phyloP scores from a whole-genome alignment of 2,329 filamentous ascomycete genomes.

The Emydomyces testavorans region DNA sequence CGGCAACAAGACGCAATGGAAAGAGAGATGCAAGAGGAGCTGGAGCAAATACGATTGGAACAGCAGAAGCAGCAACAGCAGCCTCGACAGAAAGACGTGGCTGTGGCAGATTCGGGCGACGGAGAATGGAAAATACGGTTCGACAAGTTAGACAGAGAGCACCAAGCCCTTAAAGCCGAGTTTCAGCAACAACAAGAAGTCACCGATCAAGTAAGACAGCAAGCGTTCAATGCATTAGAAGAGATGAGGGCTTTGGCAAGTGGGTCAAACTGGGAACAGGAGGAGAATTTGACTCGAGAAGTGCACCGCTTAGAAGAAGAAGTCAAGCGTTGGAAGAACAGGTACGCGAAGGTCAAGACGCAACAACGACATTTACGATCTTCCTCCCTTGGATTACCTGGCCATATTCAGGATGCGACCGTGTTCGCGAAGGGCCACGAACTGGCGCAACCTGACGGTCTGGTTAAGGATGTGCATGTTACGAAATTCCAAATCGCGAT shows the following conservation, averaged over 20 bases:
- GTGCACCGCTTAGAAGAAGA: slow-evolving; percentile 70
- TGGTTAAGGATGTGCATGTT: slow-evolving; percentile 83
- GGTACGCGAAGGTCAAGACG: slow-evolving; percentile 78
- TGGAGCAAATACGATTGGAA: slow-evolving; percentile 34
- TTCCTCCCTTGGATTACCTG: slow-evolving; percentile 61
- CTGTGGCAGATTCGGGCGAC: slow-evolving; percentile 28
- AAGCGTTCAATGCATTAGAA: slow-evolving; percentile 69
- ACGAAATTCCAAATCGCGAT: slow-evolving; percentile 92
- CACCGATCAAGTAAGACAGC: slow-evolving; percentile 73
- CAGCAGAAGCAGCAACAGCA: slow-evolving; percentile 10
- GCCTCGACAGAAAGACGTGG: background rate
- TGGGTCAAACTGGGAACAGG: slow-evolving; percentile 64
- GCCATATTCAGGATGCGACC: slow-evolving; percentile 32
- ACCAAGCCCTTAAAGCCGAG: slow-evolving; percentile 55
- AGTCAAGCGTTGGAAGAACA: slow-evolving; percentile 77
- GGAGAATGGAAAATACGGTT: slow-evolving; percentile 51
- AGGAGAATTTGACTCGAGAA: slow-evolving; percentile 63
- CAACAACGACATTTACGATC: slow-evolving; percentile 72
- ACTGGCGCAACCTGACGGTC: slow-evolving; percentile 58
- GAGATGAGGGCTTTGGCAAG: slow-evolving; percentile 85
- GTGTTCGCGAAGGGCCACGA: slow-evolving; percentile 56
- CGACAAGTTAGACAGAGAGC: slow-evolving; percentile 45
- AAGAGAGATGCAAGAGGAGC: slow-evolving; percentile 50
- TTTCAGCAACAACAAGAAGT: slow-evolving; percentile 65
- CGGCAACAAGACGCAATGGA: slow-evolving; percentile 55